Evolutionary conservation across 2,329 filamentous ascomycete species (phyloP), one percentile per base, ranked within the genome.

Genomic region (Fusarium verrucosum): DNA sequence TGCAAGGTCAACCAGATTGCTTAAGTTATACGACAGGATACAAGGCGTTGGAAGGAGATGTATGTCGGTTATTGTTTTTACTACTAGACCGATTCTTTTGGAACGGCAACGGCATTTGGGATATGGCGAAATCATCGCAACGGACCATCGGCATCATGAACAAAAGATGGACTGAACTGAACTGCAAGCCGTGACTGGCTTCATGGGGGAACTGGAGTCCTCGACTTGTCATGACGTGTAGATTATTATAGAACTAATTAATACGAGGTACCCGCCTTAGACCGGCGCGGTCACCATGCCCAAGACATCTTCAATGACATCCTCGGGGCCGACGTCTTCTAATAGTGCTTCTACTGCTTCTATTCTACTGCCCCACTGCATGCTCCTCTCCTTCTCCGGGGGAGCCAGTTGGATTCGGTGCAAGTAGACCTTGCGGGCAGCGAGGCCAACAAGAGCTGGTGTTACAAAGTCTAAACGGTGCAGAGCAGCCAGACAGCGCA

Each of bases 351-450:
- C 82, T 2, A 97, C 86, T 5, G 91, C 90, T 26, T 84, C 82
- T 0, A 90, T 68, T 50, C 90, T 88, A 75, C 94, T 97, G 1
- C 95, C 95, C 88, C 96, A 99, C 75, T 97, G 92, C 81, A 97
- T 85, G 74, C 93, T 97, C 43, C 93, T 84, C 79, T 98, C 95
- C 55, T 88, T 86, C 61, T 87, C 84, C 1, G 92, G 84, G 2
- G 79, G 77, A 0, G 90, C 87, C 52, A 97, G 84, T 14, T 85
- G 77, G 28, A 99, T 87, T 10, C 93, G 89, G 78, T 99, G 95
- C 17, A 90, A 83, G 73, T 96, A 99, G 22, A 96, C 85, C 79
- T 98, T 98, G 60, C 87, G 87, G 3, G 90, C 89, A 7, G 95
- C 95, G 41, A 99, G 82, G 9, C 84, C 87, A 19, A 97, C 89